These are phyloP conservation scores for Paraconiothyrium sp. DNA, from an alignment of 2,329 filamentous ascomycete species.

Conservation along the genomic window DNA sequence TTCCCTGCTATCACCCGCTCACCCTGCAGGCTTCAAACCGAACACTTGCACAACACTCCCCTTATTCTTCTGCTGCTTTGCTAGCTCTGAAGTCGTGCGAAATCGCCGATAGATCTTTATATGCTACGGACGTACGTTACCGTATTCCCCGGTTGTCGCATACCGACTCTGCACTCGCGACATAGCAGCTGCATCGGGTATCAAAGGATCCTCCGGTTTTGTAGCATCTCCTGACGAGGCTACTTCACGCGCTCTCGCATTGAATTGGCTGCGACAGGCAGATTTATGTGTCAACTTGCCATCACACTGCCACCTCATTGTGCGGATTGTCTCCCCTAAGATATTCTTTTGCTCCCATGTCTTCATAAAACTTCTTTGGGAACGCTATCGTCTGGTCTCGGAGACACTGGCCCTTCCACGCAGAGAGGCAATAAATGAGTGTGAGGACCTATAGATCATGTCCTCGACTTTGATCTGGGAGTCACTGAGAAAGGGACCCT, in stretches of 20 bases:
- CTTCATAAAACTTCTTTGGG: background rate
- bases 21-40: background rate
- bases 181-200: slow-evolving; percentile 6
- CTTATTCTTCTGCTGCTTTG: background rate
- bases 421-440: background rate
- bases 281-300: background rate
- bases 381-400: background rate
- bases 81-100: background rate
- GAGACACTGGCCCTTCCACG: background rate
- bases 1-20: background rate
- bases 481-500: background rate
- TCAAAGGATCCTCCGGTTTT: slow-evolving; percentile 14
- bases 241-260: slow-evolving; percentile 9
- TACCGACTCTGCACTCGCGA: slow-evolving; percentile 1
- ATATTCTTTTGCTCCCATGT: background rate
- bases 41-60: background rate
- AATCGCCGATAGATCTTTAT: background rate
- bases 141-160: background rate
- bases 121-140: background rate
- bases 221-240: slow-evolving; percentile 24
- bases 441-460: background rate
- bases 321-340: background rate
- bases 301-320: background rate
- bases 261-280: background rate
- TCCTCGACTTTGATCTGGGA: background rate